phyloP scores from a whole-genome alignment of 2,329 filamentous ascomycete species.

The Endothia cerciana region DNA sequence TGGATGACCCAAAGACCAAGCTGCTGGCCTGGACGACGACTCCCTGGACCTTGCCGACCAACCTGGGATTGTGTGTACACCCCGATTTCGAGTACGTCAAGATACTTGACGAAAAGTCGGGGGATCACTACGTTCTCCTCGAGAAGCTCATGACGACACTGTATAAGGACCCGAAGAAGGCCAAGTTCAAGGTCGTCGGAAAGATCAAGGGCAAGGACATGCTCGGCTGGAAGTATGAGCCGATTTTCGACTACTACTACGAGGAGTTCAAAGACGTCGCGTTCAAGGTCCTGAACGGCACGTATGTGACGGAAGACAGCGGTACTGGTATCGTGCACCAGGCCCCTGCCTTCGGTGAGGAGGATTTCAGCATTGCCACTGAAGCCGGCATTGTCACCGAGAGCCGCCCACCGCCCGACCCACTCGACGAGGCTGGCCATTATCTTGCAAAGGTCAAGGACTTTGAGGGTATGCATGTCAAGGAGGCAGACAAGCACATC shows the following conservation, averaged over 20 bases:
- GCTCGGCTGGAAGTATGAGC: conserved; percentile 86
- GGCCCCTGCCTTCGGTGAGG: conserved; percentile 90
- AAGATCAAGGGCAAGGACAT: conserved; percentile 83
- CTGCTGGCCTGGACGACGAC: conserved; percentile 89
- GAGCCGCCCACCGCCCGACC: conserved; percentile 80
- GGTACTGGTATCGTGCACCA: conserved; percentile 96
- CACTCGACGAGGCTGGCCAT: conserved; percentile 81
- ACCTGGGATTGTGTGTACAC: conserved; percentile 71
- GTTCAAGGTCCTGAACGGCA: conserved; percentile 81
- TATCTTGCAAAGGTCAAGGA: conserved; percentile 79
- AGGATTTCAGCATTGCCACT: conserved; percentile 86
- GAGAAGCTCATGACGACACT: conserved; percentile 80
- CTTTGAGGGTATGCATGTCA: conserved; percentile 87
- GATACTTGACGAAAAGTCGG: conserved; percentile 79
- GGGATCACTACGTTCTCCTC: conserved; percentile 83
- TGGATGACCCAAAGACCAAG: conserved; percentile 74
- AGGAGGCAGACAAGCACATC: conserved; percentile 89
- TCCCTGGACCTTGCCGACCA: conserved; percentile 80
- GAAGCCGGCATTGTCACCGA: conserved; percentile 78
- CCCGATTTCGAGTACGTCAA: conserved; percentile 83
- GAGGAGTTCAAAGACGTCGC: conserved; percentile 84
- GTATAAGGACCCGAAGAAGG: conserved; percentile 95
- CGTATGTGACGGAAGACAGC: conserved; percentile 85
- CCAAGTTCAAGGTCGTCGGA: conserved; percentile 82
- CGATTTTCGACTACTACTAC: conserved; percentile 87